Evolutionary conservation across 768 basidiomycete genomes (phyloP), one percentile per base, ranked within the genome.

Genomic region (Cystobasidium tubakii): DNA sequence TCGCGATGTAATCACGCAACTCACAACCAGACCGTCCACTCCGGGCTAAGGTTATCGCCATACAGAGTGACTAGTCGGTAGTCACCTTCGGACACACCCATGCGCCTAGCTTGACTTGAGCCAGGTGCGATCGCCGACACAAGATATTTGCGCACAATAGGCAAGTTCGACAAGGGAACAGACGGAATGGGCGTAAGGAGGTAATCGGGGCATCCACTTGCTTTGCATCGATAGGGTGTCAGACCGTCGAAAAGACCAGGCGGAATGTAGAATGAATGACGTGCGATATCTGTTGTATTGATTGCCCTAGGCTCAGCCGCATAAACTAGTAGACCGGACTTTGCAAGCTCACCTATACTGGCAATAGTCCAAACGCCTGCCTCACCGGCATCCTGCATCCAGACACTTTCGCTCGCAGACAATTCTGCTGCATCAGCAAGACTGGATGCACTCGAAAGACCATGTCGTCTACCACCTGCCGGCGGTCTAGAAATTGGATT

Each of bases 301-400:
- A 63, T 57, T 42, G 50, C 1, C 1, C 23, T 65, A 12, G 17
- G 46, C 25, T 0, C 42, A 15, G 50, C 33, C 33, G 7, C 39
- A 39, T 6, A 6, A 39, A 39, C n/a, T n/a, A n/a, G n/a, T n/a
- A n/a, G n/a, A n/a, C n/a, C n/a, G 39, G 15, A 39, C 39, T 39
- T 39, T 39, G 39, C 29, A 60, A 73, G 75, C 85, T 82, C 81
- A 91, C 90, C 90, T 75, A 90, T 92, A 77, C 92, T 91, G 75
- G 92, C 90, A 77, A 93, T 91, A 1, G 92, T 93, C 92, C 92
- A 94, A 27, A 92, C 90, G 80, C 90, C 91, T 34, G 91, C 91
- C 83, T 93, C 91, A 75, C 91, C 91, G 73, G 92, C 91, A 81
- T 93, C 91, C 69, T 71, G 69, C 10, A 36, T 42, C 69, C 69